Conservation (phyloP, 345 rosid genomes). For the Excoecaria agallocha region DNA sequence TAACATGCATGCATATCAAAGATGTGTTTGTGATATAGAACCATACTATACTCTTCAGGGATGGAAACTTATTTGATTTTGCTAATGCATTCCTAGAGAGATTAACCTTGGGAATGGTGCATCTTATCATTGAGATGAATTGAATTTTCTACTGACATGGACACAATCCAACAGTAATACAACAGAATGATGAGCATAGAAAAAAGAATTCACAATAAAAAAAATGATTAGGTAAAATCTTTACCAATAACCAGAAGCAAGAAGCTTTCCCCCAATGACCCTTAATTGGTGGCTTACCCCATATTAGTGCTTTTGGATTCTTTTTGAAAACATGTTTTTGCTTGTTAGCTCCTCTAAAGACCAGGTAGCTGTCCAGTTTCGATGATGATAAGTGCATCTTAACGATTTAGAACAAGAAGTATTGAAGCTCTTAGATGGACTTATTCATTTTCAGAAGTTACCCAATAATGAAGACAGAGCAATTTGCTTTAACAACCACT, state of each 20-base stretch:
- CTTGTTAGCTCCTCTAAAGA: constrained; percentile 88
- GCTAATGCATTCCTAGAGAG: background rate
- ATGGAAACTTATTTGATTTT: background rate
- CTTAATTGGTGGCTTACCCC: constrained; percentile 91
- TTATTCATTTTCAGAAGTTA: constrained; percentile 32
- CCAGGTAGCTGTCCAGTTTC: constrained; percentile 56
- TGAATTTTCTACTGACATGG: background rate
- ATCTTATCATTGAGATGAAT: background rate
- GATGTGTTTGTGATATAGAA: background rate
- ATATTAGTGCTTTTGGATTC: constrained; percentile 70
- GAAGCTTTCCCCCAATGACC: constrained; percentile 82
- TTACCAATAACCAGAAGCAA: constrained; percentile 96
- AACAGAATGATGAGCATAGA: background rate
- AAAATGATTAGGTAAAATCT: constrained; percentile 1
- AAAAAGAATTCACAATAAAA: background rate
- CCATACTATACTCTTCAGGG: background rate
- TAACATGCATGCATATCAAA: background rate
- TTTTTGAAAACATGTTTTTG: constrained; percentile 88
- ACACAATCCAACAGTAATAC: background rate
- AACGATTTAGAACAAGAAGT: constrained; percentile 3
- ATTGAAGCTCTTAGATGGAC: constrained; percentile 1
- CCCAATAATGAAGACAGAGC: constrained; percentile 71
- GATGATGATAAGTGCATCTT: background rate
- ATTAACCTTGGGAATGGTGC: constrained; percentile 2
- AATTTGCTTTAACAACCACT: constrained; percentile 52